Evolutionary conservation across 1,284 basidiomycete genomes (phyloP).

Genomic region (Cystobasidium sp.): DNA sequence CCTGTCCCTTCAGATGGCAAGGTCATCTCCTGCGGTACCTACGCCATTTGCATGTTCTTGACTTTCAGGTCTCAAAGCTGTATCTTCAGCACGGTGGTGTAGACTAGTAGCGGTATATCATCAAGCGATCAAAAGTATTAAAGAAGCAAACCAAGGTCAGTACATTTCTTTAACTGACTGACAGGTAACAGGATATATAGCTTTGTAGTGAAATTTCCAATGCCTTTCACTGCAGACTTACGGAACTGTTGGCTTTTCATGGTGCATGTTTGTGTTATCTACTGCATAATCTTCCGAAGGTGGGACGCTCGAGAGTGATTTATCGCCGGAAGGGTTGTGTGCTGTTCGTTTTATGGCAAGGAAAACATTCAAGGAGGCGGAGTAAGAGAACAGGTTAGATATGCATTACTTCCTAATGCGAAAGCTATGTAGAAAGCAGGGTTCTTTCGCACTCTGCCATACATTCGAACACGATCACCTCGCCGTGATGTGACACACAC

Average conservation of each 20-base stretch:
- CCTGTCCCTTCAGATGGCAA: slow-evolving; percentile 21
- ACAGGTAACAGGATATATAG: not conserved
- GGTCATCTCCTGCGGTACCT: slow-evolving; percentile 36
- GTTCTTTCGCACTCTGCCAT: too few species aligned
- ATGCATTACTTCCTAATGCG: not conserved
- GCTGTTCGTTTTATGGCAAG: not conserved
- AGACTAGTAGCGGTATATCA: not conserved
- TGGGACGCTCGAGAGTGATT: not conserved
- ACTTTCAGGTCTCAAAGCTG: slow-evolving; percentile 29
- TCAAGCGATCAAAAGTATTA: not conserved
- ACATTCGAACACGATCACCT: too few species aligned
- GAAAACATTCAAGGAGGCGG: not conserved
- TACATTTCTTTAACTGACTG: not conserved
- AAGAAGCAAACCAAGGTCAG: not conserved
- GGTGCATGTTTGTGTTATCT: slow-evolving; percentile 16
- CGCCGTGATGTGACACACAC: not conserved
- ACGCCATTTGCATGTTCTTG: slow-evolving; percentile 29
- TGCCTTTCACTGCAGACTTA: not conserved
- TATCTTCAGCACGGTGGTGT: slow-evolving; percentile 22
- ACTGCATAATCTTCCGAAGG: not conserved
- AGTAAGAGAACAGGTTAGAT: too few species aligned
- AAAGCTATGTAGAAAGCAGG: not conserved
- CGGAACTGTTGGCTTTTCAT: not conserved
- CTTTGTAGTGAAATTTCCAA: not conserved
- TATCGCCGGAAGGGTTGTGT: not conserved